Evolutionary conservation across 305 asterid species (phyloP).

Genomic region (Nicotiana rustica): DNA sequence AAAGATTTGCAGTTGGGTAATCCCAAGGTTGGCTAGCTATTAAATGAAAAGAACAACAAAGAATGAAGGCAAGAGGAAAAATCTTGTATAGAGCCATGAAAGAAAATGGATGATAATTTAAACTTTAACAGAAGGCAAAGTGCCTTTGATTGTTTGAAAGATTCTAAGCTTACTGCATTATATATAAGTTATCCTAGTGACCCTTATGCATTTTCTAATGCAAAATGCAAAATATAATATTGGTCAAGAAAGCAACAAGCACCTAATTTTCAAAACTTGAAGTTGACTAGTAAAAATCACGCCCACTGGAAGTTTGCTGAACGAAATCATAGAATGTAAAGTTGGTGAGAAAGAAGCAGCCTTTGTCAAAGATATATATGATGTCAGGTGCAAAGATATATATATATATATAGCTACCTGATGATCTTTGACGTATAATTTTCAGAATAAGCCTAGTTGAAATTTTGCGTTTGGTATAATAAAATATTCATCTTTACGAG

Average conservation of each 20-base stretch:
- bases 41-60: slow-evolving; percentile 18
- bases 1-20: slow-evolving; percentile 54
- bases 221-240: not conserved
- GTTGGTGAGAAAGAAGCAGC: not conserved
- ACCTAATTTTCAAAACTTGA: not conserved
- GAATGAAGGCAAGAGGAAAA: not conserved
- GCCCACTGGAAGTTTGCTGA: not conserved
- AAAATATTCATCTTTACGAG: not conserved
- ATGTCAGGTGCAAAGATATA: not conserved
- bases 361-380: not conserved
- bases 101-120: not conserved
- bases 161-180: not conserved
- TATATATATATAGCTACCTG: no score
- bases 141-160: slow-evolving; percentile 1
- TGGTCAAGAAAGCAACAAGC: not conserved
- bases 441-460: not conserved
- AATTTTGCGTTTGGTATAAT: not conserved
- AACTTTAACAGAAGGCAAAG: not conserved
- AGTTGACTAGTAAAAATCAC: not conserved
- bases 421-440: not conserved
- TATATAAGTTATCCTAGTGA: not conserved
- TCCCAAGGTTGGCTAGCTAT: slow-evolving; percentile 49
- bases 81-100: slow-evolving; percentile 7
- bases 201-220: not conserved
- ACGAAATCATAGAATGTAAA: not conserved